Evolutionary conservation across 192 early-diverging fungal genomes (phyloP), one percentile per base, ranked within the genome.

Genomic region (Mortierella claussenii): DNA sequence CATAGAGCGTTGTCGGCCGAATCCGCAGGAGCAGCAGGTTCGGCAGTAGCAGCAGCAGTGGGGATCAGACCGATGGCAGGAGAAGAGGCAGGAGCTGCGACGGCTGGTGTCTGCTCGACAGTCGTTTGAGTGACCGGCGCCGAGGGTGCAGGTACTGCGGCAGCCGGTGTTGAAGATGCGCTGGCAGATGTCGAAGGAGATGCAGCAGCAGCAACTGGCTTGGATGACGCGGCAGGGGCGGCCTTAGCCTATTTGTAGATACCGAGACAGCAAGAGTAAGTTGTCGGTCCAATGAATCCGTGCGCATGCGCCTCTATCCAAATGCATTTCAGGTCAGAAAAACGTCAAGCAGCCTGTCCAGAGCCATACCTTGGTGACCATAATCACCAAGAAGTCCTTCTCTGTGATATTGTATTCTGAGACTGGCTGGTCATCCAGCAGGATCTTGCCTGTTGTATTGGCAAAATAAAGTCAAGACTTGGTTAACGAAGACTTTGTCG

Each of bases 381-480:
- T 98, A 9, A 96, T 86, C 42, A 98, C 97, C 73, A 98, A 81
- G 79, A 98, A 98, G 60, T 96, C 94, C 79, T 92, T 96, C 69
- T 98, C 97, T 21, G 65, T 83, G 56, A 97, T 92, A 30, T 92
- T 89, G 65, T 88, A 89, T 30, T 90, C 86, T 20, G 80, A 87
- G 10, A 98, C 80, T 2, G 90, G 87, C 59, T 91, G 86, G 42
- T 83, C 87, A 79, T 98, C 91, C 13, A 65, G 81, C 20, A 98
- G 87, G 68, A 97, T 94, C 80, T 97, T 97, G 65, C 96, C 93
- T 93, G 63, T 15, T 56, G 24, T 13, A 47, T 21, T n/a, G n/a
- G 2, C 17, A 23, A 49, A 27, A 32, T 20, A 15, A 21, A 18
- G 23, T 26, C 17, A 4, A 52, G 11, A 31, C 9, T 4, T 31